Base-by-base conservation (phyloP, 495 filamentous ascomycete genomes). In the Amorphotheca resinae region DNA sequence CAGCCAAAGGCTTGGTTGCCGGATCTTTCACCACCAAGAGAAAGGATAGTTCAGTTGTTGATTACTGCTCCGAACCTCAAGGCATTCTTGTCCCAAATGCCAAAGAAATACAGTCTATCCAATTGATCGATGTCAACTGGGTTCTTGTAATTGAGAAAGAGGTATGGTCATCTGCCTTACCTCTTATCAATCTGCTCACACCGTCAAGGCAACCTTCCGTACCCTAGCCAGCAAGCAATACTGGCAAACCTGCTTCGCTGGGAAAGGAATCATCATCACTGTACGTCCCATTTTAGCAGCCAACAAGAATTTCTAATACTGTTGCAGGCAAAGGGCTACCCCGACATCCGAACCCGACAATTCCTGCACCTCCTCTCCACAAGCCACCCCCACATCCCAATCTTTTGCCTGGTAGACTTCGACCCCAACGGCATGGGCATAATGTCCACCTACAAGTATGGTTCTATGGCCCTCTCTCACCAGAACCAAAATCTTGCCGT, bases 111-210 rank as follows among this genome's bases (percentile, higher is more conserved):
- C 57, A 66, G 1, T 57, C 54, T 4, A 54, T 93, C 14, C 60
- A 79, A 41, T 60, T 85, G 8, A 56, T 62, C 0, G 48, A 54
- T 15, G 56, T 72, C 0, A 58, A 71, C 34, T 94, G 86, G 87
- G 65, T 95, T 20, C 54, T 96, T 0, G 71, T 95, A 0, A 72
- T 98, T 25, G 91, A 98, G 57, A 98, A 98, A 65, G 91, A 98
- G 68, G 87, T 82, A 55, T 33, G 55, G 2, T 32, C 15, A 15
- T 2, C 21, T 1, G 15, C 17, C 17, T 41, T 18, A 22, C 25
- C 9, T 5, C 6, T 18, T 11, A 35, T 37, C 8, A 41, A 12
- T 5, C 9, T 15, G 15, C 35, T 51, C 3, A 51, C 43, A 33
- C 7, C 5, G 40, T 15, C 22, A 38, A 89, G 86, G 84, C 87